phyloP scores from a whole-genome alignment of 306 rosid species.

The Oemleria cerasiformis region DNA sequence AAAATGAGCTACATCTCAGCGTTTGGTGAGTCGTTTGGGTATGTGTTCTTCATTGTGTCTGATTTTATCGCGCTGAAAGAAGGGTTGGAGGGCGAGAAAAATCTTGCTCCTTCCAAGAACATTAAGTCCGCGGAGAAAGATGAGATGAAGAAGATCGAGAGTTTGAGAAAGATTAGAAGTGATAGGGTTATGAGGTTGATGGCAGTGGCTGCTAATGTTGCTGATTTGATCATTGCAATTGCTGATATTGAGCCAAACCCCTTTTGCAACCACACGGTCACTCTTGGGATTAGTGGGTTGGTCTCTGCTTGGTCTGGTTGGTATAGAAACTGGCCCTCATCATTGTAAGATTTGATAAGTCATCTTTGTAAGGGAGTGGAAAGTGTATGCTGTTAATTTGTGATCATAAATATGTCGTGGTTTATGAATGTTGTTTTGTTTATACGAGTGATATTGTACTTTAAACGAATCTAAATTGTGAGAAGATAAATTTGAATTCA shows the following conservation, averaged over 20 bases:
- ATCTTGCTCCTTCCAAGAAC: conserved; percentile 29
- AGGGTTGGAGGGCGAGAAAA: conserved; percentile 58
- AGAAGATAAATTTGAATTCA: too few relatives aligned
- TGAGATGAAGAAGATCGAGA: conserved; percentile 27
- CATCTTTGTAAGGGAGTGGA: too few relatives aligned
- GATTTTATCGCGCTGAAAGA: conserved; percentile 58
- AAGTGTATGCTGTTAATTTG: too few relatives aligned
- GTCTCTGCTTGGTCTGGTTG: conserved; percentile 99
- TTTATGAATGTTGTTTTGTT: too few relatives aligned
- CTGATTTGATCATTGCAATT: conserved; percentile 75
- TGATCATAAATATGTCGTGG: too few relatives aligned
- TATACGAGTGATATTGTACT: too few relatives aligned
- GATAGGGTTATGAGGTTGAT: conserved; percentile 89
- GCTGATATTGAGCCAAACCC: conserved; percentile 96
- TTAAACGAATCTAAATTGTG: too few relatives aligned
- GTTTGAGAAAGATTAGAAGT: conserved; percentile 45
- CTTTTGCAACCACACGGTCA: conserved; percentile 69
- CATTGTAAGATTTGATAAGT: neutral
- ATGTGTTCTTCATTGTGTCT: conserved; percentile 69
- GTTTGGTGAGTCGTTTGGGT: conserved; percentile 89
- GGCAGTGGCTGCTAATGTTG: conserved; percentile 89
- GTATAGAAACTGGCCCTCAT: conserved; percentile 95
- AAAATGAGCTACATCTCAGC: conserved; percentile 77
- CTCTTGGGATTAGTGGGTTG: conserved; percentile 91
- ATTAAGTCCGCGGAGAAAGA: neutral